These are phyloP conservation scores for Fusarium sp. DNA, from an alignment of 2,329 filamentous ascomycete genomes.

Conservation along the genomic window DNA sequence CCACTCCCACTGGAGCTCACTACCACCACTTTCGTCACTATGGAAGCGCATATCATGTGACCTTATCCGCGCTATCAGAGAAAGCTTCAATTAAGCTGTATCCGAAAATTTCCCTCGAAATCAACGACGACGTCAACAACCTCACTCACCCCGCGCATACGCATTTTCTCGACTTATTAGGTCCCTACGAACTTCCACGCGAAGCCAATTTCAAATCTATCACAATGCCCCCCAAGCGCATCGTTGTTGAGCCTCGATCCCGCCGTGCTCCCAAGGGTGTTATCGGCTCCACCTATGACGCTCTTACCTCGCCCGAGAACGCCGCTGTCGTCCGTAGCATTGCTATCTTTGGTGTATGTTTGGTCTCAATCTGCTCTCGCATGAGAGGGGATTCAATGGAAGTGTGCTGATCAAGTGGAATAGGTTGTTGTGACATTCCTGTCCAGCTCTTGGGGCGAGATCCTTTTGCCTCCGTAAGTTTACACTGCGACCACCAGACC, in stretches of 20 bases:
- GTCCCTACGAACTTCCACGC: slow-evolving; percentile 1
- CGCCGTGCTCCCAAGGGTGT: slow-evolving; percentile 61
- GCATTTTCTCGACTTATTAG: slow-evolving; percentile 16
- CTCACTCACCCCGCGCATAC: slow-evolving; percentile 10
- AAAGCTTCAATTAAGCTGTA: slow-evolving; percentile 36
- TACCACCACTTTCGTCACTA: background rate
- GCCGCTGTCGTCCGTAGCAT: slow-evolving; percentile 75
- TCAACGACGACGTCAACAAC: slow-evolving; percentile 20
- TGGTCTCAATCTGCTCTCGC: background rate
- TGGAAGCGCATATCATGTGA: slow-evolving; percentile 45
- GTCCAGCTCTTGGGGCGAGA: slow-evolving; percentile 74
- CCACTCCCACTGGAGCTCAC: background rate
- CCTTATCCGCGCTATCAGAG: slow-evolving; percentile 25
- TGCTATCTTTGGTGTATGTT: slow-evolving; percentile 73
- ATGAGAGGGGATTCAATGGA: background rate
- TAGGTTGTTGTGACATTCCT: slow-evolving; percentile 75
- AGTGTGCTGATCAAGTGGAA: slow-evolving; percentile 14
- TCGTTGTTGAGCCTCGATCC: slow-evolving; percentile 60
- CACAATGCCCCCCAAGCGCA: slow-evolving; percentile 73
- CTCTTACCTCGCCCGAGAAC: slow-evolving; percentile 75
- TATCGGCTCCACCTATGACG: slow-evolving; percentile 68
- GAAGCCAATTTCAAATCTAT: background rate
- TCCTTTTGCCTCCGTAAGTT: slow-evolving; percentile 72
- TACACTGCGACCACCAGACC: background rate
- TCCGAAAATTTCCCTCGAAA: slow-evolving; percentile 41